phyloP scores from a whole-genome alignment of 352 stramenopile species.

The Phytophthora ramorum region DNA sequence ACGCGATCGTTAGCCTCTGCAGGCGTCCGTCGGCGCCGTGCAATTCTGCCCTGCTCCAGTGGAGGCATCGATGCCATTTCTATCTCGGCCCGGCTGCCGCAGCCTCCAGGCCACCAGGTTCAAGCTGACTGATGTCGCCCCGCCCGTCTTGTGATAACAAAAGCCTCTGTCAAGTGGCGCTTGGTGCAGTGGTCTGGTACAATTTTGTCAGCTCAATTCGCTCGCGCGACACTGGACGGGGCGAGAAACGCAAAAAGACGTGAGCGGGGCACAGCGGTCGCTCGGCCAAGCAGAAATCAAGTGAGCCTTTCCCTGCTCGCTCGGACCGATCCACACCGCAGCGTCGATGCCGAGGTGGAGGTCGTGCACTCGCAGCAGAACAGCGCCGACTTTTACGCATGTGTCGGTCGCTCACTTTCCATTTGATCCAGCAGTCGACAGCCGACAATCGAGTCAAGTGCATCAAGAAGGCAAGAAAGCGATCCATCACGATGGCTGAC shows the following conservation, averaged over 20 bases:
- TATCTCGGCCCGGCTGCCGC: not conserved
- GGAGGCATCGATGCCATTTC: not conserved
- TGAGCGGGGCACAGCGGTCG: not conserved
- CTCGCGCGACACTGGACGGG: conserved; percentile 5
- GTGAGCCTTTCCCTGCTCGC: conserved; percentile 15
- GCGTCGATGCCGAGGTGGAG: not conserved
- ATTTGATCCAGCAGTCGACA: conserved; percentile 10
- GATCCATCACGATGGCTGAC: conserved; percentile 11
- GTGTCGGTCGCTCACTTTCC: conserved; percentile 15
- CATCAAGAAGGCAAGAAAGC: conserved; percentile 8
- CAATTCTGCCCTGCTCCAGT: not conserved
- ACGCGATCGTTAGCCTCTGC: not conserved
- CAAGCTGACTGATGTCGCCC: conserved; percentile 15
- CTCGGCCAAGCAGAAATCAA: conserved; percentile 28
- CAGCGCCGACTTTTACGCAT: not conserved
- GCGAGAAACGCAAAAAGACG: conserved; percentile 4
- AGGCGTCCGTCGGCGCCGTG: not conserved
- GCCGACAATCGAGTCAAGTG: conserved; percentile 17
- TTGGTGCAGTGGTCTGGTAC: not conserved
- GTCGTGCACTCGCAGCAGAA: not conserved
- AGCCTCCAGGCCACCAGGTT: conserved; percentile 4
- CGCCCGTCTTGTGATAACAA: conserved; percentile 9
- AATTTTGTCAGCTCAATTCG: conserved; percentile 3
- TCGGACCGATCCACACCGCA: conserved; percentile 3
- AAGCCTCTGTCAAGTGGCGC: conserved; percentile 5